Evolutionary conservation across 1,284 basidiomycete genomes (phyloP).

Genomic region (Kalmanozyma brasiliensis): DNA sequence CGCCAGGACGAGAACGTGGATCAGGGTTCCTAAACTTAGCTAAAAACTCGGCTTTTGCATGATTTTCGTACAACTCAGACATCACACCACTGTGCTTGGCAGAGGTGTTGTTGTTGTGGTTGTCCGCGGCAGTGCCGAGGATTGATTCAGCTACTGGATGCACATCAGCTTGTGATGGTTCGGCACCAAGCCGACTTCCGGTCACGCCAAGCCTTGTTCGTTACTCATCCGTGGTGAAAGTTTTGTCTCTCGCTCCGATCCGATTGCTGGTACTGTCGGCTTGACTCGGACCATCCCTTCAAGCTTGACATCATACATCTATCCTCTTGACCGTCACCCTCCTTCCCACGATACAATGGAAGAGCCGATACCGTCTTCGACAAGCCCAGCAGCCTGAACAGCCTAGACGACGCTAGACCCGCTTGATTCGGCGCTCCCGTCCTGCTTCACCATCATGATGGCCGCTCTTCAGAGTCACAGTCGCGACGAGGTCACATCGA

Average conservation of each 20-base stretch:
- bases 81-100: constrained; percentile 1
- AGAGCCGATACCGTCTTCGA: constrained; percentile 1
- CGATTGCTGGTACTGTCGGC: background rate
- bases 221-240: background rate
- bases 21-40: no score
- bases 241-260: background rate
- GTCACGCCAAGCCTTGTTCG: constrained; percentile 9
- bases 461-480: background rate
- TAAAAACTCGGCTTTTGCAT: no score
- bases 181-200: constrained; percentile 12
- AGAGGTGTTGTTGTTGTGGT: constrained; percentile 1
- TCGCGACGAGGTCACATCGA: background rate
- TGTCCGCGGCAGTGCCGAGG: no score
- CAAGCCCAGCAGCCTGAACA: background rate
- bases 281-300: background rate
- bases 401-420: no score
- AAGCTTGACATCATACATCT: background rate
- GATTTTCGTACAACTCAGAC: no score
- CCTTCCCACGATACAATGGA: constrained; percentile 4
- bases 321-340: background rate
- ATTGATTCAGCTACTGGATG: background rate
- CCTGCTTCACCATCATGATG: constrained; percentile 1
- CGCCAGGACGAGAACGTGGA: no score
- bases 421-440: background rate
- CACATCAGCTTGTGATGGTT: background rate